Conservation (phyloP, 2,329 filamentous ascomycete species). For the Apiospora phragmitis region DNA sequence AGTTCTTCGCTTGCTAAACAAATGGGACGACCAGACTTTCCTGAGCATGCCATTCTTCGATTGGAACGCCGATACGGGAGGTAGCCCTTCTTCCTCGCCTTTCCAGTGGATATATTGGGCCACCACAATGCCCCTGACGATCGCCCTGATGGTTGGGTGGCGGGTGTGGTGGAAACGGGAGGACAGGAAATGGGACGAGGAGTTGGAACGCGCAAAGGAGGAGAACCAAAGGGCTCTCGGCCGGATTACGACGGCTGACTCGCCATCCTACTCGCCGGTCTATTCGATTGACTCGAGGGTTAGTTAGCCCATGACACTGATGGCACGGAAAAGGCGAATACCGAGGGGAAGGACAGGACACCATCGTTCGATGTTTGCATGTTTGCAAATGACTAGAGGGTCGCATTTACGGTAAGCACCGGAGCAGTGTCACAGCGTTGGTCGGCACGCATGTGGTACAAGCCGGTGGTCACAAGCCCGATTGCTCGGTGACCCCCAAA, state of each 20-base stretch:
- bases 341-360: background rate
- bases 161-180: constrained; percentile 8
- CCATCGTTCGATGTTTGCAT: too few relatives aligned
- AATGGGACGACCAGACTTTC: constrained; percentile 1
- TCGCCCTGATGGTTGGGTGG: constrained; percentile 5
- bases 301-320: background rate
- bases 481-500: background rate
- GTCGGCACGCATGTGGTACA: background rate
- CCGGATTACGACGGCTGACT: background rate
- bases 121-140: constrained; percentile 41
- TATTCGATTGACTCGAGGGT: background rate
- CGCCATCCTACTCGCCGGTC: background rate
- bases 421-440: background rate
- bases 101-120: constrained; percentile 46
- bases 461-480: background rate
- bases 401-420: background rate
- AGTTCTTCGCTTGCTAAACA: background rate
- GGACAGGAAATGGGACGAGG: background rate
- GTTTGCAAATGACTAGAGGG: background rate
- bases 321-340: background rate
- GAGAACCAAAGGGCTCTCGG: background rate
- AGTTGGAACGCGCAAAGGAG: background rate
- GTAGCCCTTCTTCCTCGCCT: constrained; percentile 12
- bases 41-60: constrained; percentile 26
- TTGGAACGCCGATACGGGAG: constrained; percentile 14